Conservation (phyloP, 768 basidiomycete genomes). For the Tricholoma hemisulphureum region DNA sequence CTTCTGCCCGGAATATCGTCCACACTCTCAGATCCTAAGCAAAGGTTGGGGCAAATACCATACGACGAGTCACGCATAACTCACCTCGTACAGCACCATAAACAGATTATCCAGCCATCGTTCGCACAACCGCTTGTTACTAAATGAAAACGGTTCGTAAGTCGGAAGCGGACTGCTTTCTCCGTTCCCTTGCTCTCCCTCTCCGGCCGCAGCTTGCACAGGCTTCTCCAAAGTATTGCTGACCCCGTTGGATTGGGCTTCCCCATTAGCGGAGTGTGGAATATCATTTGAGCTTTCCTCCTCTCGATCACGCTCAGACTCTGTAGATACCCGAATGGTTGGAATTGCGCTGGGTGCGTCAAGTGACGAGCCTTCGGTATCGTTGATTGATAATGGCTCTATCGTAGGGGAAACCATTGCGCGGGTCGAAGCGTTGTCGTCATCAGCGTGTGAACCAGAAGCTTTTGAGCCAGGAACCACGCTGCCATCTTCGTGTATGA, state of each 20-base stretch:
- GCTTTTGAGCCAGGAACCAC: constrained; percentile 28
- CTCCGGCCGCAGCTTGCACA: constrained; percentile 50
- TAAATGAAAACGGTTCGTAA: constrained; percentile 83
- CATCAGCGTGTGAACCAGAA: constrained; percentile 28
- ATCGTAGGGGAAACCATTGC: constrained; percentile 51
- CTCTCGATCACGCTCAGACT: constrained; percentile 53
- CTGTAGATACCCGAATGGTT: constrained; percentile 76
- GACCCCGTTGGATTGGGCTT: constrained; percentile 32
- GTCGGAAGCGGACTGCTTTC: constrained; percentile 33
- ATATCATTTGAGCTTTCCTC: constrained; percentile 23
- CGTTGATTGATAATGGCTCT: constrained; percentile 24
- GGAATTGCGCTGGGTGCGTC: constrained; percentile 39
- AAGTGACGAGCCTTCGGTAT: constrained; percentile 22
- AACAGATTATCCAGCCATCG: constrained; percentile 97
- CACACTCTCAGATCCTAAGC: constrained; percentile 89
- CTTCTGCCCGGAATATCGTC: constrained; percentile 98
- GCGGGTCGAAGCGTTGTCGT: constrained; percentile 72
- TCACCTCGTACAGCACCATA: constrained; percentile 96
- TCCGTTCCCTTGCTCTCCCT: constrained; percentile 39
- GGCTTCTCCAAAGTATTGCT: constrained; percentile 43
- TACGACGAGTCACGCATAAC: constrained; percentile 15
- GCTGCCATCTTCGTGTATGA: constrained; percentile 67
- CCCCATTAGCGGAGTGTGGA: constrained; percentile 29
- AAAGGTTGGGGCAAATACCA: background rate
- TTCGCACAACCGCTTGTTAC: constrained; percentile 94